Base-by-base conservation (phyloP, 2,329 filamentous ascomycete species). In the Pezicula rhizophila region DNA sequence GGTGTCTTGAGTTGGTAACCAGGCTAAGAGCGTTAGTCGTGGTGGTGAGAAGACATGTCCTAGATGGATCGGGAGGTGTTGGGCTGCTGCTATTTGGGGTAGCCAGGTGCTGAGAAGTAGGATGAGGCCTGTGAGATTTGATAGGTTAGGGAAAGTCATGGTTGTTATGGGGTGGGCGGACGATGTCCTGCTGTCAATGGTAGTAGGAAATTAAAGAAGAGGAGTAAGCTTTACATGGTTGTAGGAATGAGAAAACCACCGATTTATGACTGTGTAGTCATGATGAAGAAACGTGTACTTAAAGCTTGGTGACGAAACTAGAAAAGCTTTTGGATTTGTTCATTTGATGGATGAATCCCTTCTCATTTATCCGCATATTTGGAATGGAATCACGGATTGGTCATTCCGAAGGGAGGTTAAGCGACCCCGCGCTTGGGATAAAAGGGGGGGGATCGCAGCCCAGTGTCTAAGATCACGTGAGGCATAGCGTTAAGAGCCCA, bases 1-100 rank as follows among this genome's bases (percentile, higher is more conserved):
- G 26, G 50, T 51, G 34, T 45, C 43, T 20, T 33, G 20, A 8
- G 31, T 14, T 17, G 60, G 54, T 1, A 56, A 53, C 55, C 60
- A 63, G 38, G 60, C 60, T 1, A 62, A 39, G 38, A 61, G 53
- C 7, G 51, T 57, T 59, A 62, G 57, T n/a, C 52, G 47, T 25
- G 60, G 60, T 2, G 60, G 57, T 46, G 49, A 57, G 51, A 63
- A 63, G 18, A 59, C 54, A 18, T 62, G 52, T 42, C 59, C 60
- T 6, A 63, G 50, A 45, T 61, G 60, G 37, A 63, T 60, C 8
- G 60, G 59, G n/a, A 49, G 40, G 15, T 47, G 28, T 31, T 31
- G 8, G 7, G 5, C 12, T 31, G 28, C 11, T 31, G 28, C 12
- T 31, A 12, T 31, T 11, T 10, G 8, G 8, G 28, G 28, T 31